These are phyloP conservation scores for Scytalidium lignicola DNA, from an alignment of 2,329 filamentous ascomycete species.

Conservation along the genomic window DNA sequence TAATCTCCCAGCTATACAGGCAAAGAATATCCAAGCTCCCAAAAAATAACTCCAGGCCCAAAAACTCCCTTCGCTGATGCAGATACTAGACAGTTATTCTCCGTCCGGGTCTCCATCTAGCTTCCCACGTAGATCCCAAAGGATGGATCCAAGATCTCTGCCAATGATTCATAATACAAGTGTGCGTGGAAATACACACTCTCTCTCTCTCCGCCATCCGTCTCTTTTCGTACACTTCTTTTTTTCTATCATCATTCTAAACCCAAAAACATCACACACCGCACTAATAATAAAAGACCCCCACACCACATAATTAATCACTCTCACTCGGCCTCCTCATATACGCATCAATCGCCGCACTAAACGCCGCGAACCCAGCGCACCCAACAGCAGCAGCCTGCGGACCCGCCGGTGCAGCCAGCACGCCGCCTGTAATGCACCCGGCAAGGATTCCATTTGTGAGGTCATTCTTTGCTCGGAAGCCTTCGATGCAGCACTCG, in stretches of 20 bases:
- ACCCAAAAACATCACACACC: no score
- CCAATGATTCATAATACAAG: background rate
- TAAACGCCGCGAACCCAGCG: slow-evolving; percentile 89
- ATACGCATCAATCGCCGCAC: slow-evolving; percentile 84
- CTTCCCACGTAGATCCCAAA: background rate
- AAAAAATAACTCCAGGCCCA: background rate
- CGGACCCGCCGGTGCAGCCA: slow-evolving; percentile 83
- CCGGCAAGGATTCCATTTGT: slow-evolving; percentile 83
- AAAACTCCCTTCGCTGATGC: background rate
- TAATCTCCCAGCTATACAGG: no score
- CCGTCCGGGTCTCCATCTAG: background rate
- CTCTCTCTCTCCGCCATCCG: background rate
- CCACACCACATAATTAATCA: slow-evolving; percentile 16
- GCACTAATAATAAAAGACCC: background rate
- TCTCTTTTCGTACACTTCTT: background rate
- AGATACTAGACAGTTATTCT: background rate
- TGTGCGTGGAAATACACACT: background rate
- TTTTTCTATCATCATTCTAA: background rate
- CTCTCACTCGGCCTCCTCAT: slow-evolving; percentile 73
- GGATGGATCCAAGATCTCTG: background rate
- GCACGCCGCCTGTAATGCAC: slow-evolving; percentile 83
- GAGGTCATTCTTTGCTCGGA: slow-evolving; percentile 89
- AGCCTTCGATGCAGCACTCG: slow-evolving; percentile 91
- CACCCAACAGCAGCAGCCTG: slow-evolving; percentile 85
- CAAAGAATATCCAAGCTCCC: background rate